Evolutionary conservation across 495 filamentous ascomycete genomes (phyloP).

Genomic region (Trichoderma erinaceum): DNA sequence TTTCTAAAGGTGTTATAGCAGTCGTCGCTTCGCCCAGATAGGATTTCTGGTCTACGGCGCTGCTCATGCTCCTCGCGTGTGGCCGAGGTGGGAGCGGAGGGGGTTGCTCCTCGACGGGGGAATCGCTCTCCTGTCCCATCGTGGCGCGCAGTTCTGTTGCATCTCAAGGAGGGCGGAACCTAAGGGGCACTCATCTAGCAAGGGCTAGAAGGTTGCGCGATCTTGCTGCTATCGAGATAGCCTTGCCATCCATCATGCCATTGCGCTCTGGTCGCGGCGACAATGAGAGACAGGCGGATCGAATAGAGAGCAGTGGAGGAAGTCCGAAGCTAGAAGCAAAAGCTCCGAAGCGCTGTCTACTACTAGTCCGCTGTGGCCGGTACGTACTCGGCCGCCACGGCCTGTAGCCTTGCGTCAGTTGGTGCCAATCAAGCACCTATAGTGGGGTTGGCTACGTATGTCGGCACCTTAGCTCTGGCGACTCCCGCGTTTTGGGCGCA

Average conservation of each 20-base stretch:
- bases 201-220: neutral
- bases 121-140: conserved; percentile 11
- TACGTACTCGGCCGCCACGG: neutral
- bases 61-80: conserved; percentile 21
- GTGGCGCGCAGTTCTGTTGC: neutral
- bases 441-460: conserved; percentile 10
- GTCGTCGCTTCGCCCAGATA: conserved; percentile 75
- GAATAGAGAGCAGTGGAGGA: neutral
- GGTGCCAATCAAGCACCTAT: conserved; percentile 12
- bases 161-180: conserved; percentile 5
- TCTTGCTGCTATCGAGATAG: neutral
- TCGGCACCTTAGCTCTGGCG: neutral
- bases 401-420: conserved; percentile 10
- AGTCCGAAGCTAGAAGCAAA: neutral
- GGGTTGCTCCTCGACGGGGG: conserved; percentile 23
- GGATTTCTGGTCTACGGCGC: conserved; percentile 28
- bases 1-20: conserved; percentile 70
- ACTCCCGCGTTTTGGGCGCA: conserved; percentile 9
- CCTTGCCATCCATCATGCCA: conserved; percentile 12
- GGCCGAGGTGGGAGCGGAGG: conserved; percentile 70
- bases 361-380: neutral
- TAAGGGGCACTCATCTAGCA: neutral
- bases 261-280: conserved; percentile 5
- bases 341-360: neutral
- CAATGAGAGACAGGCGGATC: neutral